Percentiles rank a stretch among this genome's conserved stretches.
Conservation (phyloP, 495 filamentous ascomycete genomes). For the Aspergillus hancockii region DNA sequence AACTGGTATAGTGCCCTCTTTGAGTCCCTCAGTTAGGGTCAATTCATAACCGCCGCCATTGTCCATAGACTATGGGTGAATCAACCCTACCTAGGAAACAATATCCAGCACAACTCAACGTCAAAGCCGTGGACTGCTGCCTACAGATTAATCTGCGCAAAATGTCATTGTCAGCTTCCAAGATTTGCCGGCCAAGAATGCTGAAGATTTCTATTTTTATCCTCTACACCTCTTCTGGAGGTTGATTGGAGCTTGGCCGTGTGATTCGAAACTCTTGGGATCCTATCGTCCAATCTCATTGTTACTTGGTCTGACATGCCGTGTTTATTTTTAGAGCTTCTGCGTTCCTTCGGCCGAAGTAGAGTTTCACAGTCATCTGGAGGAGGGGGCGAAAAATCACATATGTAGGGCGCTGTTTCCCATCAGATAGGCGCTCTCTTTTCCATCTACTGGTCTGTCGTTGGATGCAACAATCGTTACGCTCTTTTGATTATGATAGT, state of each 20-base stretch:
- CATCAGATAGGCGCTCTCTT: background rate
- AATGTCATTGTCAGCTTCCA: background rate
- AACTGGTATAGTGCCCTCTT: background rate
- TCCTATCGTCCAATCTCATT: background rate
- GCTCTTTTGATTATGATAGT: no score
- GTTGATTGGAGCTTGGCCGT: background rate
- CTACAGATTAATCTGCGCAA: no score
- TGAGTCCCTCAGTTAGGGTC: background rate
- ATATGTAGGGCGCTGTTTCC: background rate
- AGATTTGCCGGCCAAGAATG: background rate
- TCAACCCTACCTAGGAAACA: background rate
- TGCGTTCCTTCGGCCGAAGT: background rate
- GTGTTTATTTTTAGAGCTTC: slow-evolving; percentile 1
- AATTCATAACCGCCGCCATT: background rate
- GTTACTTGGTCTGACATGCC: background rate
- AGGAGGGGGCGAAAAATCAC: background rate
- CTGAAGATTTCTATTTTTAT: background rate
- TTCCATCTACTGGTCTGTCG: background rate
- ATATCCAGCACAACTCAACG: background rate
- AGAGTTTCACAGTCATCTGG: background rate
- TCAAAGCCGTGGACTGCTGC: no score
- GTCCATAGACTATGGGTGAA: no score
- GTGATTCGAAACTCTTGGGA: background rate
- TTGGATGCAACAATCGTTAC: no score
- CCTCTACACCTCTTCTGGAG: background rate